phyloP scores from a whole-genome alignment of 371 early-diverging fungal genomes.

The Mucor indicus region DNA sequence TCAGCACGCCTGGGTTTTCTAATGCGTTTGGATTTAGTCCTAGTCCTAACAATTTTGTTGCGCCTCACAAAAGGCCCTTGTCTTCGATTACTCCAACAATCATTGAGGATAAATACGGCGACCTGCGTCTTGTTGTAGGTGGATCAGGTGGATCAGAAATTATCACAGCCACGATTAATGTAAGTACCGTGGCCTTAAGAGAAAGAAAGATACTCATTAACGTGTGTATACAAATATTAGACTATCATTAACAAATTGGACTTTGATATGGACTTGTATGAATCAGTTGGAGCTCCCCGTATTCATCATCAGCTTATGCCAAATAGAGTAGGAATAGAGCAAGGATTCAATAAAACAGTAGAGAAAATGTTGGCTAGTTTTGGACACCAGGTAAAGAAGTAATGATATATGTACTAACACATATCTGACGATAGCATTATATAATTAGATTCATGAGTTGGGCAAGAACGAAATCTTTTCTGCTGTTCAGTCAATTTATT shows the following conservation, averaged over 20 bases:
- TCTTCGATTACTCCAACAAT: constrained; percentile 90
- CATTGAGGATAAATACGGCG: constrained; percentile 64
- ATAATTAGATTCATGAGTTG: too few species aligned
- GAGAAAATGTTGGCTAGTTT: not conserved
- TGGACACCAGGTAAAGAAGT: too few species aligned
- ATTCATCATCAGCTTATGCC: constrained; percentile 95
- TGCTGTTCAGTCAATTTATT: constrained; percentile 28
- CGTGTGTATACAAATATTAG: too few species aligned
- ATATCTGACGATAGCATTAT: too few species aligned
- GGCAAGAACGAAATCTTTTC: too few species aligned
- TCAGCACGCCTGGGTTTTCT: constrained; percentile 83
- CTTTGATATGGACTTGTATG: constrained; percentile 59
- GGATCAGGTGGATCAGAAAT: constrained; percentile 96
- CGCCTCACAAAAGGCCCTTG: constrained; percentile 89
- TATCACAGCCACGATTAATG: constrained; percentile 79
- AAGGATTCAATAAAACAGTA: constrained; percentile 1
- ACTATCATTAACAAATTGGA: constrained; percentile 76
- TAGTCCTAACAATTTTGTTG: constrained; percentile 79
- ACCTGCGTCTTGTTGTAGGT: constrained; percentile 78
- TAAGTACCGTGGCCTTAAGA: too few species aligned
- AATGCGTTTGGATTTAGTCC: constrained; percentile 87
- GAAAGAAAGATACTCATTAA: not conserved
- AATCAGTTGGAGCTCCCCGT: constrained; percentile 80
- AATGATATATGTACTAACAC: too few species aligned
- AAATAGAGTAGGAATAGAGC: constrained; percentile 51